These are phyloP conservation scores for Chalaropsis thielavioides DNA, from an alignment of 2,329 filamentous ascomycete species.

Conservation along the genomic window DNA sequence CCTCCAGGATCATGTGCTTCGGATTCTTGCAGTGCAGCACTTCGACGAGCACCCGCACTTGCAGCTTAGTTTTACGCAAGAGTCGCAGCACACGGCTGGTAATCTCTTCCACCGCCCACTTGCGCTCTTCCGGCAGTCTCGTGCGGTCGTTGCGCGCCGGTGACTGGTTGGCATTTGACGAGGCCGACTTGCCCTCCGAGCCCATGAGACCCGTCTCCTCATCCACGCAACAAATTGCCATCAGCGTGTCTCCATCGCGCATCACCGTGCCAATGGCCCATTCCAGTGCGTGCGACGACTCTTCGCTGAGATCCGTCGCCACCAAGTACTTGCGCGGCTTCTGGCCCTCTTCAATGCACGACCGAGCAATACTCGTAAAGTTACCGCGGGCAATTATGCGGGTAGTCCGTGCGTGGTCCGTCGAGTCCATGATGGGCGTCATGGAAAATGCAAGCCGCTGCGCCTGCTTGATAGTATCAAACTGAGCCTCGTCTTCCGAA, in stretches of 20 bases:
- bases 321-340: slow-evolving; percentile 82
- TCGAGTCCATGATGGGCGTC: slow-evolving; percentile 63
- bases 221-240: slow-evolving; percentile 86
- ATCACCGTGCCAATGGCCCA: slow-evolving; percentile 96
- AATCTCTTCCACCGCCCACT: slow-evolving; percentile 67
- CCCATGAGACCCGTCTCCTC: slow-evolving; percentile 56
- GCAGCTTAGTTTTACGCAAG: slow-evolving; percentile 76
- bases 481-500: slow-evolving; percentile 74
- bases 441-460: slow-evolving; percentile 71
- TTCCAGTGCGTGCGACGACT: slow-evolving; percentile 87
- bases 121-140: slow-evolving; percentile 62
- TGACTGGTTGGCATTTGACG: slow-evolving; percentile 16
- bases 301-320: slow-evolving; percentile 87
- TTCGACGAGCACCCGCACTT: slow-evolving; percentile 87
- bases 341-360: slow-evolving; percentile 64
- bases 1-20: slow-evolving; percentile 89
- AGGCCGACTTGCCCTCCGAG: slow-evolving; percentile 13
- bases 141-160: slow-evolving; percentile 30
- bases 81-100: slow-evolving; percentile 73
- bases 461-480: slow-evolving; percentile 72
- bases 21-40: slow-evolving; percentile 98
- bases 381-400: slow-evolving; percentile 85
- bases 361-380: slow-evolving; percentile 58
- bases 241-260: slow-evolving; percentile 81
- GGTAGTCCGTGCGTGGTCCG: slow-evolving; percentile 65